These are phyloP conservation scores for Agrocybe praecox DNA, from an alignment of 768 basidiomycete species.

Conservation along the genomic window DNA sequence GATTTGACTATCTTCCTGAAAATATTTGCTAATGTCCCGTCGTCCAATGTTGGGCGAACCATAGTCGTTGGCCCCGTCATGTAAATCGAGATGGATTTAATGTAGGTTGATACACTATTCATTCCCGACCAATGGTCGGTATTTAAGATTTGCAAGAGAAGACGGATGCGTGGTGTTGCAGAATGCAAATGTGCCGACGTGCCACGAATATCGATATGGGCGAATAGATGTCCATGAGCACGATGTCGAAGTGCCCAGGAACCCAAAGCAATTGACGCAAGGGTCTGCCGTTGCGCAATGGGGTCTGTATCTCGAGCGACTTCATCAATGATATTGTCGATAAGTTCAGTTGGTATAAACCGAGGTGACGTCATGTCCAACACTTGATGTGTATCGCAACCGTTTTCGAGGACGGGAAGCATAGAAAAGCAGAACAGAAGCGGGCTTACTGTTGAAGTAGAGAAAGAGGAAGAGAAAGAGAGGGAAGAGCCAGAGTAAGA, in stretches of 20 bases:
- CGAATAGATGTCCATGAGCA: slow-evolving; percentile 17
- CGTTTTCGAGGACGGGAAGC: too few relatives aligned
- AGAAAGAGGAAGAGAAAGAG: too few relatives aligned
- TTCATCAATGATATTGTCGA: slow-evolving; percentile 17
- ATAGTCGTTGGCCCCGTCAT: slow-evolving; percentile 10
- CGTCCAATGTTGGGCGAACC: slow-evolving; percentile 15
- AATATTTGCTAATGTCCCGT: slow-evolving; percentile 14
- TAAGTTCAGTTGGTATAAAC: slow-evolving; percentile 10
- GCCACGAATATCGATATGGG: slow-evolving; percentile 9
- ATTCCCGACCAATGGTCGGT: slow-evolving; percentile 13
- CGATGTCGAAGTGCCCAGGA: slow-evolving; percentile 19
- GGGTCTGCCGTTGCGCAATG: slow-evolving; percentile 4
- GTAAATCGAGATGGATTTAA: slow-evolving; percentile 12
- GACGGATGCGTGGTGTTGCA: not conserved
- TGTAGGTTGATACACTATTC: slow-evolving; percentile 18
- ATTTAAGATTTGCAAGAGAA: slow-evolving; percentile 13
- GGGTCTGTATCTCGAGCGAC: slow-evolving; percentile 12
- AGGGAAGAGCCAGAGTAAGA: too few relatives aligned
- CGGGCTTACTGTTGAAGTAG: too few relatives aligned
- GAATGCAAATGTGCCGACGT: not conserved
- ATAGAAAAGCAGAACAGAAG: too few relatives aligned
- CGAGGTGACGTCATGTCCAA: not conserved
- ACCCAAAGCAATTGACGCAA: slow-evolving; percentile 13
- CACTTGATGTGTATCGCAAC: too few relatives aligned
- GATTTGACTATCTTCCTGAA: slow-evolving; percentile 15